A percentile compares a stretch with the other conserved stretches of the same genome.
phyloP scores from a whole-genome alignment of 306 rosid genomes.

The Vachellia pachyceras region DNA sequence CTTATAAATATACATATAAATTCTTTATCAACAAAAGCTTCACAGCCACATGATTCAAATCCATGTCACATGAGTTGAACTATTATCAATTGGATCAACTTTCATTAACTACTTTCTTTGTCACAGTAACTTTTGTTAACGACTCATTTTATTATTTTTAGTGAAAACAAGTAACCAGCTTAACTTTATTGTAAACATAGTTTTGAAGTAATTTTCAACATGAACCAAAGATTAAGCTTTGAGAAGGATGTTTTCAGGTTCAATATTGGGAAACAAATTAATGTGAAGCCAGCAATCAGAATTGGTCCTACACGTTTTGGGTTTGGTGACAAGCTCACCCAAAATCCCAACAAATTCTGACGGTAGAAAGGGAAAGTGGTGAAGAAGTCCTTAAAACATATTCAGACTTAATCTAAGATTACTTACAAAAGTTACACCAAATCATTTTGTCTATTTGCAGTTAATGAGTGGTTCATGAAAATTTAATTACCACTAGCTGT shows the following conservation, averaged over 20 bases:
- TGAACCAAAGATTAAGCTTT: not conserved
- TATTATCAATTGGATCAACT: not conserved
- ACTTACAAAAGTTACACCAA: constrained; percentile 3
- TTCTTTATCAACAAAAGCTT: not conserved
- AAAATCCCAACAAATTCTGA: constrained; percentile 27
- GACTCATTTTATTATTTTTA: not conserved
- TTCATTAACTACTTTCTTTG: not conserved
- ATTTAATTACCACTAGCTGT: not conserved
- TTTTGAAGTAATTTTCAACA: not conserved
- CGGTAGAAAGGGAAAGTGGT: not conserved
- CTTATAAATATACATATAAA: not conserved
- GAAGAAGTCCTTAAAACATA: constrained; percentile 7
- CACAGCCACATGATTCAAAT: too few species aligned
- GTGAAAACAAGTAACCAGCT: not conserved
- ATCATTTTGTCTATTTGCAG: not conserved
- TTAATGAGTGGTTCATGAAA: too few species aligned
- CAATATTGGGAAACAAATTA: not conserved
- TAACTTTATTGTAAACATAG: not conserved
- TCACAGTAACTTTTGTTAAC: not conserved
- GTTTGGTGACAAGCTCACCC: constrained; percentile 16
- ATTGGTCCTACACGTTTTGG: constrained; percentile 10
- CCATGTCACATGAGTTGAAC: not conserved
- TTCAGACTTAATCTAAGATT: constrained; percentile 31
- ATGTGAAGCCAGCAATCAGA: constrained; percentile 20
- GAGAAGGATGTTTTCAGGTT: not conserved